These are phyloP conservation scores for Diaporthe australafricana DNA, from an alignment of 2,329 filamentous ascomycete genomes.

Conservation along the genomic window DNA sequence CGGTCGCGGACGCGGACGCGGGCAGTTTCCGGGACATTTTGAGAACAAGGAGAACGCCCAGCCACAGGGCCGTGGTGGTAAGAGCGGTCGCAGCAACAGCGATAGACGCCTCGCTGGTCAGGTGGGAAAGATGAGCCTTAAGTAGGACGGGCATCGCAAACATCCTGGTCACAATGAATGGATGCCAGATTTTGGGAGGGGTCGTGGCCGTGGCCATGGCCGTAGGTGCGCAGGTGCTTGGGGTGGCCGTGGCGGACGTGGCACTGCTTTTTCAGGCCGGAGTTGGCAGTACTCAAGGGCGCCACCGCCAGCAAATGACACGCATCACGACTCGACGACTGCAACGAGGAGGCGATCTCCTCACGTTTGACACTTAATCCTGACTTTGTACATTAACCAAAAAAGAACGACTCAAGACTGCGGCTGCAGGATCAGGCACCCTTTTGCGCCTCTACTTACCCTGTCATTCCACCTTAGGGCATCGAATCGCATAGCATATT, in stretches of 20 bases:
- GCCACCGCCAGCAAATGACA: slow-evolving; percentile 2
- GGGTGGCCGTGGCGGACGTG: background rate
- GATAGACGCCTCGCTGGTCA: slow-evolving; percentile 34
- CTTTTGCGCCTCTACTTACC: slow-evolving; percentile 23
- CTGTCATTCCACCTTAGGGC: background rate
- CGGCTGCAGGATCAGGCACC: background rate
- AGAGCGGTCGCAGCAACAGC: slow-evolving; percentile 21
- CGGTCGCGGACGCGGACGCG: slow-evolving; percentile 10
- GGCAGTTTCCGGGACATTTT: background rate
- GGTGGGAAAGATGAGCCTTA: slow-evolving; percentile 36
- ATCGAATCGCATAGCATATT: slow-evolving; percentile 25
- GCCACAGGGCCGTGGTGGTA: slow-evolving; percentile 34
- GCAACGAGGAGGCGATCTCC: slow-evolving; percentile 2
- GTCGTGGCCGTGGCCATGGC: background rate
- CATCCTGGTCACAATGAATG: slow-evolving; percentile 15
- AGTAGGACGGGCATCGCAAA: slow-evolving; percentile 36
- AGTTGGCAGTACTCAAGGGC: slow-evolving; percentile 21
- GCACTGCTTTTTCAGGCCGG: background rate
- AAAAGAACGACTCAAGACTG: background rate
- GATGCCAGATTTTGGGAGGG: background rate
- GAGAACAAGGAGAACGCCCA: slow-evolving; percentile 35
- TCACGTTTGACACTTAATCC: background rate
- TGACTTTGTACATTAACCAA: slow-evolving; percentile 7
- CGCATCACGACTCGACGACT: slow-evolving; percentile 2
- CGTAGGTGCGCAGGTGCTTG: background rate